These are phyloP conservation scores for Dactylis glomerata DNA, from an alignment of 176 grass and related monocot species.

Conservation along the genomic window DNA sequence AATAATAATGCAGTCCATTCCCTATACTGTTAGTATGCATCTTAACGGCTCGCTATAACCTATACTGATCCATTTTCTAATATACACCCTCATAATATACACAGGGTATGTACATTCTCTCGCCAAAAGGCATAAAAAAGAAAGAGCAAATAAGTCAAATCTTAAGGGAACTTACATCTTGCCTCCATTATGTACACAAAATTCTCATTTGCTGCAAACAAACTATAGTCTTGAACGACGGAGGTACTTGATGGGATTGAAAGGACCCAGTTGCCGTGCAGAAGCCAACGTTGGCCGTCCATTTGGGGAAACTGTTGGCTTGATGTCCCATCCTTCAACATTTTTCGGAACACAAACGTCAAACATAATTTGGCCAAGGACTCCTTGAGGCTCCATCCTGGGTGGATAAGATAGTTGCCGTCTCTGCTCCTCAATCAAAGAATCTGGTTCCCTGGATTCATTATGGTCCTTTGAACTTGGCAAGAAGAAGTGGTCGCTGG, in stretches of 20 bases:
- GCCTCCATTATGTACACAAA: conserved; percentile 66
- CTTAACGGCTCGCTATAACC: conserved; percentile 27
- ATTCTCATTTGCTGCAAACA: conserved; percentile 32
- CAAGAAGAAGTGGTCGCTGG: conserved; percentile 71
- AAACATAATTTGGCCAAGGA: conserved; percentile 80
- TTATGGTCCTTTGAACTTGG: conserved; percentile 54
- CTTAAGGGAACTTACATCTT: conserved; percentile 35
- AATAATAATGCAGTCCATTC: conserved; percentile 9
- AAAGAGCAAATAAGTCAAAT: conserved; percentile 20
- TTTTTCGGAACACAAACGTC: conserved; percentile 91
- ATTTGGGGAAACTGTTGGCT: conserved; percentile 61
- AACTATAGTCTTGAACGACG: conserved; percentile 72
- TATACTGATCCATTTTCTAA: conserved; percentile 20
- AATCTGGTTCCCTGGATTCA: conserved; percentile 51
- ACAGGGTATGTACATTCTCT: conserved; percentile 44
- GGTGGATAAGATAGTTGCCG: conserved; percentile 47
- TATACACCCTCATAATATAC: conserved; percentile 41
- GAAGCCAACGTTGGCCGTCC: conserved; percentile 43
- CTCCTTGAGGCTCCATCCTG: conserved; percentile 79
- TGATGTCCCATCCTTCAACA: conserved; percentile 96
- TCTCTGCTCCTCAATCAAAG: conserved; percentile 51
- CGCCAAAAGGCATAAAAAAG: conserved; percentile 34
- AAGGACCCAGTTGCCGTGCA: conserved; percentile 50
- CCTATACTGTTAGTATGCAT: conserved; percentile 28
- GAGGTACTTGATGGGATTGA: conserved; percentile 83